Base-by-base conservation (phyloP, 176 grass and related monocot genomes). In the Themeda triandra region DNA sequence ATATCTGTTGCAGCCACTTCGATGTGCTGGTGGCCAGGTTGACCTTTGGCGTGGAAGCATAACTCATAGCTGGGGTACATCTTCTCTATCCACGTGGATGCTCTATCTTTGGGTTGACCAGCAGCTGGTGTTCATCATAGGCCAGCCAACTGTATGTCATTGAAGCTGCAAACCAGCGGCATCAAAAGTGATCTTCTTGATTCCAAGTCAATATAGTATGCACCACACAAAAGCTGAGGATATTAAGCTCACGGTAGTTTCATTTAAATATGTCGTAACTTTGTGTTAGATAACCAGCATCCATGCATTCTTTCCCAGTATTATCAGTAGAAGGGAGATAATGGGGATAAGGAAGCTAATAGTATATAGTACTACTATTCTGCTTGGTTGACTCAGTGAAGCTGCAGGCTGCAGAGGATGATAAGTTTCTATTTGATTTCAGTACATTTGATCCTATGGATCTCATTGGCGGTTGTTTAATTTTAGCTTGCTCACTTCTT, bases 1-100 rank as follows among this genome's bases (percentile, higher is more conserved):
- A 53, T 54, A 88, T 75, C 75, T 84, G 27, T 84, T 79, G 33
- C 35, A 63, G 35, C 63, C 86, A 65, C 80, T 65, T 65, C 39
- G 67, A 42, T 79, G 25, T 79, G 80, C 42, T 71, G 66, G 77
- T 84, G 64, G 24, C 25, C 25, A 27, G 80, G 80, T 84, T 88
- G 74, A 88, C 86, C 75, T 83, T 63, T 76, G 64, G 30, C 8
- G 15, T 81, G 64, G 65, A 56, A 10, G 36, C 32, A 49, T 80
- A 25, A 51, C 78, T 36, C 45, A 49, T 53, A 17, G 46, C 44
- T 69, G 79, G 48, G 46, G 10, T 56, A 70, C 65, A 69, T 56
- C 79, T 51, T 56, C 4, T 70, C 66, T 14, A 81, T 70, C 66
- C 79, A 81, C 70, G 79, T 81, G 65, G 46, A 17, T 11, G 67